Evolutionary conservation across 192 early-diverging fungal species (phyloP), one percentile per base, ranked within the genome.

Genomic region (Glomus cerebriforme): DNA sequence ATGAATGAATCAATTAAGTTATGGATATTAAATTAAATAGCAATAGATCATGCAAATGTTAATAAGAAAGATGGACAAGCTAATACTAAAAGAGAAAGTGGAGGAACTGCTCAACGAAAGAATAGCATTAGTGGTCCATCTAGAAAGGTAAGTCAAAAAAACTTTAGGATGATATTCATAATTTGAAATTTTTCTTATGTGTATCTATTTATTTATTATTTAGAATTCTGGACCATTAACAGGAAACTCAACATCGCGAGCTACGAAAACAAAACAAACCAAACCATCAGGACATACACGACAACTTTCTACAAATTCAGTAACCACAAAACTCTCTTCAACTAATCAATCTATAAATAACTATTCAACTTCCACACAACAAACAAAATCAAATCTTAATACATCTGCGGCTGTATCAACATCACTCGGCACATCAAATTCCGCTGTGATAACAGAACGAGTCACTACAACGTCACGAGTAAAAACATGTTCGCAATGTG

Each of bases 401-500:
- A 19, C 10, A 5, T 35, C n/a, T 47, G 19, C 39, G 13, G 12
- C 12, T 35, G 7, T 29, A 27, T 27, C 32, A 47, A 45, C 26
- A 71, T 35, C 34, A 12, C 2, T 17, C 0, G 32, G 34, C 12
- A 1, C 19, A 39, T 34, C 32, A 34, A 29, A 35, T 35, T 34
- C 22, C 10, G 0, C 26, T 27, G 13, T 17, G 24, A 31, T n/a
- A 3, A 45, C 39, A 8, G 69, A 71, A 71, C 69, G 69, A 13
- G 24, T 29, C 3, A 10, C 39, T 45, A 27, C 69, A 22, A 19
- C 66, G 1, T 37, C 66, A 68, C 12, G 69, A 27, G 13, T 39
- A 71, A 71, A 71, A 71, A 15, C 29, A 27, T 71, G 69, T 47
- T 71, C 32, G 0, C 69, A 71, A 29, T 71, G 69, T 49, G 69